Base-by-base conservation (phyloP, 345 rosid species). In the Dovyalis caffra region DNA sequence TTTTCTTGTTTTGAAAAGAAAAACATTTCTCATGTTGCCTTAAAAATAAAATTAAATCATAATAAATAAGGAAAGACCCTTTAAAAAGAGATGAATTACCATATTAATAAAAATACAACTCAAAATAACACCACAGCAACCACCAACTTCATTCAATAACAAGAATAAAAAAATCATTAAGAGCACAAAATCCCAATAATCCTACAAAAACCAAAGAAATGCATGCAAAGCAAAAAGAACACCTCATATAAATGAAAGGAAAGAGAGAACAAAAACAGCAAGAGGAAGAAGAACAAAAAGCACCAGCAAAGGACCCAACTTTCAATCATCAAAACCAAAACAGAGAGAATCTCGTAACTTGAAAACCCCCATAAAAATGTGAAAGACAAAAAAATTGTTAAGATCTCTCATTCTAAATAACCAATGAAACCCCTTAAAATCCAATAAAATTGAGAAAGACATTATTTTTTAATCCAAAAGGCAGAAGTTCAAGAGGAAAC, bases 161-260 rank as follows among this genome's bases (percentile, higher is more conserved):
- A 29, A 53, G 49, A 5, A 69, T 7, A 67, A 45, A 2, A 51
- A 43, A 35, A 25, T 60, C 25, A 47, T 23, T 26, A 18, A 47
- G 71, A 43, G 11, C 38, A 32, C 25, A 56, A 60, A 38, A 25
- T 14, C 33, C 31, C 34, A 31, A 45, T 26, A 53, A 34, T 70
- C 65, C 74, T 34, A 26, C 69, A 57, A 49, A 32, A 64, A 62
- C 18, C 25, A 21, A 43, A 32, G 21, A 65, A 73, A 71, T 18
- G 45, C 73, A 66, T 70, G 71, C 62, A 28, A 74, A 49, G n/a
- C 16, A 58, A 31, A 43, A 3, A 18, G 20, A 51, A 74, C 58
- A 20, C 14, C 25, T 43, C 60, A 56, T 57, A 35, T 29, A 76
- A 16, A 56, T 6, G 18, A 1, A 29, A 49, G 28, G 20, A 72